phyloP scores from a whole-genome alignment of 2,329 filamentous ascomycete genomes.

The Biscogniauxia marginata region DNA sequence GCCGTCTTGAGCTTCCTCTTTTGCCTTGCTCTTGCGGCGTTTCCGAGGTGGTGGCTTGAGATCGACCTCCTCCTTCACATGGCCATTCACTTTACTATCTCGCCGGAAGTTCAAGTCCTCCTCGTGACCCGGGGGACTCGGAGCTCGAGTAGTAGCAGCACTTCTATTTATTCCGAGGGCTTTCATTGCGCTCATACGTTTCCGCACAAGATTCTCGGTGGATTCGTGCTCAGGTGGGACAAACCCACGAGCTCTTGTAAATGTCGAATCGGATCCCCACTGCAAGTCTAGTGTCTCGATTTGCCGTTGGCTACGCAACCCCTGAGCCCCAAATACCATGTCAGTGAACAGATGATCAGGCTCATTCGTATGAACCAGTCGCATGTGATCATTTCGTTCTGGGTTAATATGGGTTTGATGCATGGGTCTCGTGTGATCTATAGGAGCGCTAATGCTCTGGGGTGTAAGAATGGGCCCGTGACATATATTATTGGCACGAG shows the following conservation, averaged over 20 bases:
- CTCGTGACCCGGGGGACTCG: constrained; percentile 48
- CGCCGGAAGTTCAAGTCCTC: constrained; percentile 18
- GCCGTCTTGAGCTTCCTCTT: constrained; percentile 44
- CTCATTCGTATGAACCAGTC: constrained; percentile 22
- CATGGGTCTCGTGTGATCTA: constrained; percentile 19
- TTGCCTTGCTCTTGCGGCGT: constrained; percentile 55
- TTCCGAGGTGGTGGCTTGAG: constrained; percentile 46
- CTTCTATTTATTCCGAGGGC: constrained; percentile 59
- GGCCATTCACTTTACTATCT: constrained; percentile 25
- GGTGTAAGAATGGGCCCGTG: constrained; percentile 15
- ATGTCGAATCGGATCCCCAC: constrained; percentile 69
- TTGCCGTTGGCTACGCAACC: constrained; percentile 25
- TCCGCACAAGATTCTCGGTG: constrained; percentile 54
- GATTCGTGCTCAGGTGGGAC: constrained; percentile 57
- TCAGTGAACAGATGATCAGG: constrained; percentile 36
- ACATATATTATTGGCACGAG: constrained; percentile 15
- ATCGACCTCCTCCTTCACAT: constrained; percentile 37
- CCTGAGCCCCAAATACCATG: constrained; percentile 39
- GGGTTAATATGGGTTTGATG: constrained; percentile 16
- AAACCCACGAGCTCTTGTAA: constrained; percentile 58
- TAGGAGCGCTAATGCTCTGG: constrained; percentile 14
- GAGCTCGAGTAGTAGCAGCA: constrained; percentile 56
- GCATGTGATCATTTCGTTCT: constrained; percentile 21
- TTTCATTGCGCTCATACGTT: constrained; percentile 54
- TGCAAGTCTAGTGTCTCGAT: constrained; percentile 47